These are phyloP conservation scores for Penicillium sp. DNA, from an alignment of 2,329 filamentous ascomycete genomes.

Conservation along the genomic window DNA sequence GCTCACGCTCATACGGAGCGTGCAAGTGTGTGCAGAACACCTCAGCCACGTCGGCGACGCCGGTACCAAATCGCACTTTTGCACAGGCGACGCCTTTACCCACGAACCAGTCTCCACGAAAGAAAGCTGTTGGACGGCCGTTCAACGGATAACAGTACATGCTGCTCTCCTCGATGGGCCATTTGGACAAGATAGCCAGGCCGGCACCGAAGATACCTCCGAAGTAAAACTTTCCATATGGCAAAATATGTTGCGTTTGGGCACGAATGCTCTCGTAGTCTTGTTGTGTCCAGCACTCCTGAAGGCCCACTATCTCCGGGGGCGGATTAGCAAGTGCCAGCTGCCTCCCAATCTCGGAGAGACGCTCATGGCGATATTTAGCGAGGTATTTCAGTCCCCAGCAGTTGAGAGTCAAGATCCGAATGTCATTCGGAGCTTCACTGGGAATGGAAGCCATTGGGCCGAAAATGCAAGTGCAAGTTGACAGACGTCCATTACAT, in stretches of 20 bases:
- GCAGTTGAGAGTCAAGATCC: conserved; percentile 88
- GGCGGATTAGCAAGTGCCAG: conserved; percentile 65
- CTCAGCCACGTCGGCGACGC: conserved; percentile 67
- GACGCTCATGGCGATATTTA: conserved; percentile 70
- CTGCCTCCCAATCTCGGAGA: conserved; percentile 78
- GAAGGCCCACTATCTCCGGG: conserved; percentile 85
- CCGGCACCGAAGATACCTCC: conserved; percentile 87
- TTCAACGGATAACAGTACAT: conserved; percentile 90
- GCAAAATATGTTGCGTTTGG: conserved; percentile 70
- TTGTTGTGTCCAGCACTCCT: conserved; percentile 88
- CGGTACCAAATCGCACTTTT: conserved; percentile 68
- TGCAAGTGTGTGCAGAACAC: conserved; percentile 94
- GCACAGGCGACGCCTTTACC: conserved; percentile 91
- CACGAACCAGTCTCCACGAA: conserved; percentile 92
- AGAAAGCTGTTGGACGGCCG: conserved; percentile 89
- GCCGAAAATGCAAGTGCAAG: background rate
- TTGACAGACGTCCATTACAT: background rate
- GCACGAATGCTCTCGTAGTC: conserved; percentile 78
- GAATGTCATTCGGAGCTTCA: conserved; percentile 59
- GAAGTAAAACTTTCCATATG: conserved; percentile 90
- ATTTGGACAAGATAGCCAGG: conserved; percentile 82
- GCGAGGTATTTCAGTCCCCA: conserved; percentile 92
- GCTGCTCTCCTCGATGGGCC: conserved; percentile 85
- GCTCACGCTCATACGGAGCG: conserved; percentile 78
- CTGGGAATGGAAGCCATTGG: conserved; percentile 18